Evolutionary conservation across 768 basidiomycete species (phyloP), one percentile per base, ranked within the genome.

Genomic region (Lactarius indigo): DNA sequence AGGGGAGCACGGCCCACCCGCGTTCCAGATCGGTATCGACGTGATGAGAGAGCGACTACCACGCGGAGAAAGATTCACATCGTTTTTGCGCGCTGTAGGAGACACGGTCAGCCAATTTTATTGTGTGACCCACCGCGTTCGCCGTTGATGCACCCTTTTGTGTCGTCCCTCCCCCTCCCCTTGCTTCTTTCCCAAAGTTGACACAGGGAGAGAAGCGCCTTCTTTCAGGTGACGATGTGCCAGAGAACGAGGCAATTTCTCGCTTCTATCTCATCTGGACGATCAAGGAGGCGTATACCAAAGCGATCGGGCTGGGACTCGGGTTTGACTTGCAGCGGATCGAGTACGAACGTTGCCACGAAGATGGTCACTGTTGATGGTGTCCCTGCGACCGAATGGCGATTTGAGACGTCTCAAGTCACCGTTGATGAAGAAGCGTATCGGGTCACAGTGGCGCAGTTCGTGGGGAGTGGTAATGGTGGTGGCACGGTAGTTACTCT

Each of bases 281-380:
- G 8, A 77, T 92, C 74, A 96, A 96, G 76, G 93, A 96, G 75
- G 92, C 94, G 4, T 94, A 94, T 75, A 92, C 91, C 7, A 96
- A 95, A 77, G 91, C 92, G 2, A 81, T 94, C 39, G 94, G 94
- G 0, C 74, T 89, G 39, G 93, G 93, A 0, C 83, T 95, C 17
- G 88, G 91, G 2, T 93, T 93, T 73, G 89, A 94, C 71, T 90
- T 94, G 76, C 80, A 79, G 28, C 84, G 91, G 26, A 84, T 94
- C 66, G 86, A 92, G 73, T 92, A 87, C 75, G 82, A 91, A 91
- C 72, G 79, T 87, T 10, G 73, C 73, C 26, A 72, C 79, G 33
- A 82, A 84, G 64, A 66, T 76, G 7, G 78, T 93, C 31, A 80
- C 79, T 30, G 82, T 93, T 39, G 91, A 93, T 69, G 86, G 85